Evolutionary conservation across 345 rosid genomes (phyloP).

Genomic region (Noccaea bulbosa): DNA sequence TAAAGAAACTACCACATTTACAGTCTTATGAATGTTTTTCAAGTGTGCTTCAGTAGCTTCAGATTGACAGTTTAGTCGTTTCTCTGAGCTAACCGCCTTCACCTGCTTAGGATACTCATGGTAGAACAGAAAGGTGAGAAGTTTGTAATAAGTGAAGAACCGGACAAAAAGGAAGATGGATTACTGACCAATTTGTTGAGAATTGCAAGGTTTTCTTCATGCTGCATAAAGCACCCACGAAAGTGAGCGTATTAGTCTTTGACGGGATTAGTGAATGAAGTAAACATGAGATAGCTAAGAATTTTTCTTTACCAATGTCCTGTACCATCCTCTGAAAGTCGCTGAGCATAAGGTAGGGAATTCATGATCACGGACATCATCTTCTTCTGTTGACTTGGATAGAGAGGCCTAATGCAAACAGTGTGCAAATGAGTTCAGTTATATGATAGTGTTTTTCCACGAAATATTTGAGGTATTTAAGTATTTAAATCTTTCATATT

Average conservation of each 20-base stretch:
- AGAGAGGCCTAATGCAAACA: slow-evolving; percentile 52
- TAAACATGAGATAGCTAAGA: not conserved
- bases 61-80: slow-evolving; percentile 46
- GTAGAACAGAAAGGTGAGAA: not conserved
- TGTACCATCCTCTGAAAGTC: slow-evolving; percentile 79
- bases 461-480: not conserved
- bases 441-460: not conserved
- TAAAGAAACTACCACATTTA: slow-evolving; percentile 71
- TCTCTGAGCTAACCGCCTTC: slow-evolving; percentile 50
- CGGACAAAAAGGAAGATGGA: slow-evolving; percentile 12
- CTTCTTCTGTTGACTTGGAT: slow-evolving; percentile 46
- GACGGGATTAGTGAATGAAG: not conserved
- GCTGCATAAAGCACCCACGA: slow-evolving; percentile 52
- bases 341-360: slow-evolving; percentile 63
- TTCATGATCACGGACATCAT: slow-evolving; percentile 49
- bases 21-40: slow-evolving; percentile 54
- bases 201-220: slow-evolving; percentile 72
- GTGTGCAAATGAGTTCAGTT: not conserved
- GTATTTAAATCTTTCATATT: not conserved
- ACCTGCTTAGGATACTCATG: slow-evolving; percentile 49
- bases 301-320: slow-evolving; percentile 62
- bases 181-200: slow-evolving; percentile 63
- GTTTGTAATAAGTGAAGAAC: slow-evolving; percentile 6
- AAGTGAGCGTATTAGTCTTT: slow-evolving; percentile 28
- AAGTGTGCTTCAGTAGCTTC: slow-evolving; percentile 56